Base-by-base conservation (phyloP, 1,139 yeast genomes). In the Saccharomyces hybrid region DNA sequence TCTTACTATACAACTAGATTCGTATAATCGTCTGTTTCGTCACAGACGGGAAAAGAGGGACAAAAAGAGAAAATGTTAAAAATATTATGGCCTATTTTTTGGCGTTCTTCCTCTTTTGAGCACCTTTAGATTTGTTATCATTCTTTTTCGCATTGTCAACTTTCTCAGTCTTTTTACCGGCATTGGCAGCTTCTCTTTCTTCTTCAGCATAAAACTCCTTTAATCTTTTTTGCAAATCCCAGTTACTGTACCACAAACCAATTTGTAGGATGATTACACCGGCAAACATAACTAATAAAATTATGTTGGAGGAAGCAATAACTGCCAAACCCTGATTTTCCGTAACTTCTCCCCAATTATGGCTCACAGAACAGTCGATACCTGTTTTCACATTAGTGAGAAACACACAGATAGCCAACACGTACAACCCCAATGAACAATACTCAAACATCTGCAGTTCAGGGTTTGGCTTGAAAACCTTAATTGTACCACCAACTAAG, bases 311-410 rank as follows among this genome's bases (percentile, higher is more conserved):
- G 5, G 98, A 97, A 48, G 95, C 97, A 70, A 93, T 82, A 48
- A 93, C 97, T 62, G 88, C 88, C 64, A 93, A 74, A 26, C 98
- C 98, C 30, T 96, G 89, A 59, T 78, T 76, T 70, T 80, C 82
- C 65, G 88, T 89, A 53, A 93, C 96, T 54, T 93, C 98, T 59
- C 97, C 98, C 97, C 98, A 93, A 57, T 81, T 76, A 49, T 91
- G 90, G 56, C 79, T 72, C 31, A 81, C 65, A 57, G 89, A 82
- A 52, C 95, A 81, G 63, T 80, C 79, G 52, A 85, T 77, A 52
- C 99, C 99, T 53, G 88, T 82, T 70, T 91, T 80, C 62, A 93
- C 76, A 73, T 93, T 93, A 63, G 96, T 86, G 66, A 90, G 76
- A 73, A 90, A 93, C 64, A 91, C 80, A 63, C 91, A 82, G 52